phyloP scores from a whole-genome alignment of 495 filamentous ascomycete genomes.

The Daldinia childiae region DNA sequence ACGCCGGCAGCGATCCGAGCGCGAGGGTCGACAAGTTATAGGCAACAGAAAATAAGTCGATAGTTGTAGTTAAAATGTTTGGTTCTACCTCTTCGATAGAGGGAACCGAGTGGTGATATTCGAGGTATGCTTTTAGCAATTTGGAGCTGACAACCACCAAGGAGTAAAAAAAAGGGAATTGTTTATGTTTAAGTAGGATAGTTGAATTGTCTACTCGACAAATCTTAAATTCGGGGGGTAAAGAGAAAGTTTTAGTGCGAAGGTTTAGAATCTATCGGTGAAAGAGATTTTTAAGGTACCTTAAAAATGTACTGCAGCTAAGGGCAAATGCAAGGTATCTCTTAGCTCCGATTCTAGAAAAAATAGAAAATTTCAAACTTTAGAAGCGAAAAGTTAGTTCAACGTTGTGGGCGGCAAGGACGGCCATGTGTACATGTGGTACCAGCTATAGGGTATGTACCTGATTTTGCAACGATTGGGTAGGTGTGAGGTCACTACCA shows the following conservation, averaged over 20 bases:
- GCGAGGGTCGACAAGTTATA: not conserved
- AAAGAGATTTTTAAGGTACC: slow-evolving; percentile 19
- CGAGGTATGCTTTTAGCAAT: not conserved
- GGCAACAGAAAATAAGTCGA: not conserved
- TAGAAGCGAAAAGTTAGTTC: slow-evolving; percentile 5
- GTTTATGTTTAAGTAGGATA: too few relatives aligned
- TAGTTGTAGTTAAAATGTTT: slow-evolving; percentile 2
- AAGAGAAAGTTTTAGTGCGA: slow-evolving; percentile 7
- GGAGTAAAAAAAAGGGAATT: not conserved
- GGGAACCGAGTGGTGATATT: not conserved
- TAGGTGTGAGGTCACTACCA: slow-evolving; percentile 40
- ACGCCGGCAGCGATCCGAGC: slow-evolving; percentile 10
- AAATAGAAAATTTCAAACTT: slow-evolving; percentile 9
- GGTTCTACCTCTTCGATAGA: not conserved
- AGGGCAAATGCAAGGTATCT: not conserved
- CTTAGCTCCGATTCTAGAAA: slow-evolving; percentile 5
- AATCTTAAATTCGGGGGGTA: not conserved
- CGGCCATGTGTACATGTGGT: slow-evolving; percentile 23
- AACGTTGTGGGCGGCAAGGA: slow-evolving; percentile 9
- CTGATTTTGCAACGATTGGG: slow-evolving; percentile 35
- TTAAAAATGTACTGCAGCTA: slow-evolving; percentile 1
- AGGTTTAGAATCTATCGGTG: slow-evolving; percentile 18
- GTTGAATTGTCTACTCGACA: not conserved
- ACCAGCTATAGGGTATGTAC: slow-evolving; percentile 37
- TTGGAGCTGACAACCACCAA: not conserved